A percentile compares a stretch with the other conserved stretches of the same genome.
phyloP scores from a whole-genome alignment of 495 filamentous ascomycete genomes.

The Aspergillus egyptiacus region DNA sequence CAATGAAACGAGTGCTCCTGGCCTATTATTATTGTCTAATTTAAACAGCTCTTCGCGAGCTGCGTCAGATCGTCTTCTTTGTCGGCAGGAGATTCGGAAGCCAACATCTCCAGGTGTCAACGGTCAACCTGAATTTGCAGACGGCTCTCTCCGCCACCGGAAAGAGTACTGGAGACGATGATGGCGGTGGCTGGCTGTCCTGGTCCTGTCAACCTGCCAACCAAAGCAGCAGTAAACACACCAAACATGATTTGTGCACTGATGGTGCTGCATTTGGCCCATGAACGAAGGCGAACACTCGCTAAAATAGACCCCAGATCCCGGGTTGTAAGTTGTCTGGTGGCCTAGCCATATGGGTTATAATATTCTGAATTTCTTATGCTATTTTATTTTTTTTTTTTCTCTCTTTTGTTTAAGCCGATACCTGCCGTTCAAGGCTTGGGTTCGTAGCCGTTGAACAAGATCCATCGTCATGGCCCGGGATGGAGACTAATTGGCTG shows the following conservation, averaged over 20 bases:
- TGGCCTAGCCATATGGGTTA: no score
- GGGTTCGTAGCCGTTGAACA: conserved; percentile 25
- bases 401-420: no score
- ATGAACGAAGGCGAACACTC: conserved; percentile 16
- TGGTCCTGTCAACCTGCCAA: background rate
- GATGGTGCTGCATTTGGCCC: conserved; percentile 11
- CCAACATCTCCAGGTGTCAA: no score
- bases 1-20: background rate
- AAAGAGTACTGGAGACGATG: background rate
- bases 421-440: conserved; percentile 23
- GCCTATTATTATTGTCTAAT: background rate
- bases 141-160: background rate
- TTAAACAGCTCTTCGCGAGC: background rate
- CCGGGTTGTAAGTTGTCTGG: conserved; percentile 19
- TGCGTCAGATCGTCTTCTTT: background rate
- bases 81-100: no score
- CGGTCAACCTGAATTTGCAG: background rate
- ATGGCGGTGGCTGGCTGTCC: conserved; percentile 6
- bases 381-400: no score
- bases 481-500: conserved; percentile 19
- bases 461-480: conserved; percentile 21
- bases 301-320: conserved; percentile 22
- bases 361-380: no score
- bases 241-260: conserved; percentile 14
- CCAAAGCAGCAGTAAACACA: background rate